Base-by-base conservation (phyloP, 768 basidiomycete genomes). In the Pisolithus tinctorius region DNA sequence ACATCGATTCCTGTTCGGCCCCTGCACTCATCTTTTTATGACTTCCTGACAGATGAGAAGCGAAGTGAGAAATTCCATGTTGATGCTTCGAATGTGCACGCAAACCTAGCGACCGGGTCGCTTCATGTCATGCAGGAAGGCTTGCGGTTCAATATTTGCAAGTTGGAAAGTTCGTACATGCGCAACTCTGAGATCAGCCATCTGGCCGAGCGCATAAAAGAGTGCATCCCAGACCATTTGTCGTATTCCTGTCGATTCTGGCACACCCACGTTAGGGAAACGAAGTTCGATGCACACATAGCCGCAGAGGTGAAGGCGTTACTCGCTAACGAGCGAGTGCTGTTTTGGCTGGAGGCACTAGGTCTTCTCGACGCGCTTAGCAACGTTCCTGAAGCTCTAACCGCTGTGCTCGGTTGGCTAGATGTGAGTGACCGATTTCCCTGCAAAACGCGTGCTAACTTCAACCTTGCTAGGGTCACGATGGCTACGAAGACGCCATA, bases 91-190 rank as follows among this genome's bases (percentile, higher is more conserved):
- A 37, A 34, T 13, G 30, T 29, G 16, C 59, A 69, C 17, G 37
- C 36, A 1, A 38, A 51, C 23, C 57, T 71, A 0, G 58, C 62
- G 4, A 37, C 48, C 6, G 54, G 57, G 11, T 64, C 58, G 9
- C 46, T 73, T 6, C 36, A 44, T 4, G 48, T 64, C 14, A 67
- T 72, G 71, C 54, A 63, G 10, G 29, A 49, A 25, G 47, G 53
- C 6, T 60, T 73, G 9, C 51, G 52, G 45, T 73, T 74, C 57
- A 70, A 73, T 49, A 70, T 73, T 26, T 68, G 64, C 54, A 29
- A 62, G 6, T 48, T 73, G 6, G 54, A 60, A 30, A 63, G 60
- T 11, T 71, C 71, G 2, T 62, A 65, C 48, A 20, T 58, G 4
- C 55, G 37, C 8, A 69, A 73, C 50, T 31, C 43, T 14, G 60